Percentiles rank a stretch among this genome's conserved stretches.
Evolutionary conservation across 2,329 filamentous ascomycete genomes (phyloP).

Genomic region (Neoascochyta sp.): DNA sequence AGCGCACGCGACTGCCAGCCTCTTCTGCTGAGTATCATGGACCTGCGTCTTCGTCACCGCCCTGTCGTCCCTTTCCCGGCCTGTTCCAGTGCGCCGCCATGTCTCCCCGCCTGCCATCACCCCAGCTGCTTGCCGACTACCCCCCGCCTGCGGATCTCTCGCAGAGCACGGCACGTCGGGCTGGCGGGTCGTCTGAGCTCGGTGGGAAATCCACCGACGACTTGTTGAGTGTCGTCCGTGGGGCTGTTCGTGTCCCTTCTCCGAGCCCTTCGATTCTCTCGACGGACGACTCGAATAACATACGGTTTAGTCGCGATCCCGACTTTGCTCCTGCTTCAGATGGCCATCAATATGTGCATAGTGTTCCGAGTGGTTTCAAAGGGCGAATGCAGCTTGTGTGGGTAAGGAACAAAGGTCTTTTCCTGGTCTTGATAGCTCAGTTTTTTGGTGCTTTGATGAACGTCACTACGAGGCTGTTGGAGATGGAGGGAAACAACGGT

Average conservation of each 20-base stretch:
- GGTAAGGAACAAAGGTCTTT: conserved; percentile 66
- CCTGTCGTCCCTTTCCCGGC: conserved; percentile 3
- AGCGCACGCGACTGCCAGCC: too few relatives aligned
- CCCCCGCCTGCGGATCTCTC: conserved; percentile 12
- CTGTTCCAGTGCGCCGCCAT: conserved; percentile 22
- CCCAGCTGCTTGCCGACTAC: conserved; percentile 16
- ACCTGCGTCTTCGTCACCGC: conserved; percentile 9
- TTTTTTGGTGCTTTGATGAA: conserved; percentile 86
- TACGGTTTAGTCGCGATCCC: conserved; percentile 23
- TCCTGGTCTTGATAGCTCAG: conserved; percentile 70
- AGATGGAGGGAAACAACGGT: conserved; percentile 61
- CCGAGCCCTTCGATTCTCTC: conserved; percentile 34
- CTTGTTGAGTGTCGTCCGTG: conserved; percentile 21
- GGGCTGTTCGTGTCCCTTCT: conserved; percentile 31
- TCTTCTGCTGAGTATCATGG: too few relatives aligned
- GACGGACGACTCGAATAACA: conserved; percentile 32
- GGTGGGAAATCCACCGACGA: conserved; percentile 26
- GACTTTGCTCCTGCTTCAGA: conserved; percentile 13
- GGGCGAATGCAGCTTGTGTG: conserved; percentile 46
- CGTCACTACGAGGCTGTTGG: conserved; percentile 70
- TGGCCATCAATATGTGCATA: conserved; percentile 15
- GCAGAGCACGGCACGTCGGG: conserved; percentile 7
- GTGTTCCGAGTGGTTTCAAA: too few relatives aligned
- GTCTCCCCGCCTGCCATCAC: conserved; percentile 11
- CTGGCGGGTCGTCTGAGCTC: conserved; percentile 21